Evolutionary conservation across 2,329 filamentous ascomycete species (phyloP).

Genomic region (Saccharata proteae): DNA sequence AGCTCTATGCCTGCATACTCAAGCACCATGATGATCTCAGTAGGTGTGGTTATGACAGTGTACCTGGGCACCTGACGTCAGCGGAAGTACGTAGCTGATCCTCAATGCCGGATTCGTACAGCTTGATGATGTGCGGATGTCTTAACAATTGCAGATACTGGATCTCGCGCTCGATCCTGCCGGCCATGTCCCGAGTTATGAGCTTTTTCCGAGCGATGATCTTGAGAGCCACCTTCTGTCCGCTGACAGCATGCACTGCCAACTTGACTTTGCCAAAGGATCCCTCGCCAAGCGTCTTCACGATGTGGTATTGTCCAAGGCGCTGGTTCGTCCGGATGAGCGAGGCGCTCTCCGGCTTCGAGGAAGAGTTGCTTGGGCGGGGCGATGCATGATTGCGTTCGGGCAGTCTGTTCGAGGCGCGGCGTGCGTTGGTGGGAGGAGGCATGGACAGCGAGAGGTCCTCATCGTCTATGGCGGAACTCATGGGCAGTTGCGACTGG

Average conservation of each 20-base stretch:
- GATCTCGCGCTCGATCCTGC: conserved; percentile 93
- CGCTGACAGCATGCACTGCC: conserved; percentile 80
- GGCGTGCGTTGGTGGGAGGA: conserved; percentile 11
- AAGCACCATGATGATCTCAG: conserved; percentile 97
- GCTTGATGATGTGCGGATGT: conserved; percentile 97
- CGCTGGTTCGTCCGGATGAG: conserved; percentile 58
- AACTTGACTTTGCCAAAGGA: conserved; percentile 99
- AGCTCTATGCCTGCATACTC: conserved; percentile 94
- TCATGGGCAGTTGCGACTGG: conserved; percentile 16
- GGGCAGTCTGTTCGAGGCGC: conserved; percentile 8
- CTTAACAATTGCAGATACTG: conserved; percentile 91
- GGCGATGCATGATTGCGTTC: conserved; percentile 11
- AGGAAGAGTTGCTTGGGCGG: background rate
- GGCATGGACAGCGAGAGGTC: conserved; percentile 12
- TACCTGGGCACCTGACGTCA: conserved; percentile 56
- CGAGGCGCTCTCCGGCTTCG: conserved; percentile 3
- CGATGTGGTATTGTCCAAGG: conserved; percentile 81
- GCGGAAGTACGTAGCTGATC: conserved; percentile 14
- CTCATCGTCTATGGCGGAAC: conserved; percentile 57
- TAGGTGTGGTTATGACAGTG: conserved; percentile 89
- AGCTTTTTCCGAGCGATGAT: conserved; percentile 95
- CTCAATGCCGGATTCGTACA: too few species aligned
- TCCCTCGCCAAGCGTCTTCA: conserved; percentile 86
- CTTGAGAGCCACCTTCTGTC: conserved; percentile 93
- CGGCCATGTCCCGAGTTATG: conserved; percentile 95